Conservation (phyloP, 164 flowering plant genomes). For the Hamamelis virginiana region DNA sequence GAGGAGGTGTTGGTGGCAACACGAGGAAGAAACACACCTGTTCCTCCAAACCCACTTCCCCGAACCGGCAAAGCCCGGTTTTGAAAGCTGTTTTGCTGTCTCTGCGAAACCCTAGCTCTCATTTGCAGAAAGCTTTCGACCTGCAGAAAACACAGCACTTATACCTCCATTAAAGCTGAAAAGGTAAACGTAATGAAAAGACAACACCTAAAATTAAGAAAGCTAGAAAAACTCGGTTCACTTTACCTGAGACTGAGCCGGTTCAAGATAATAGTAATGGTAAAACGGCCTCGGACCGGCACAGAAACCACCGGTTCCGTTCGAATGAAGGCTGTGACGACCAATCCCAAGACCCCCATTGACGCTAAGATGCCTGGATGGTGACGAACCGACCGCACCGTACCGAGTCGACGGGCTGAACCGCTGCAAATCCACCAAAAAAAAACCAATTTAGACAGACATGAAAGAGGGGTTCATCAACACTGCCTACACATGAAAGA, state of each 20-base stretch:
- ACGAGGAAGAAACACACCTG: conserved; percentile 49
- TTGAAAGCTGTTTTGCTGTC: conserved; percentile 25
- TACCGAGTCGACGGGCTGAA: conserved; percentile 1
- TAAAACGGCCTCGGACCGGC: neutral
- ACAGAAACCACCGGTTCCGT: neutral
- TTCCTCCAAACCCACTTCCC: conserved; percentile 27
- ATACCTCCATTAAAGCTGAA: conserved; percentile 8
- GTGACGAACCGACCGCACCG: neutral
- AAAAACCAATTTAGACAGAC: too few relatives aligned
- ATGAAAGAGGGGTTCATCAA: too few relatives aligned
- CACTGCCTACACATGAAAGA: too few relatives aligned
- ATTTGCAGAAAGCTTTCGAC: conserved; percentile 9
- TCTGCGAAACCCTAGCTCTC: conserved; percentile 17
- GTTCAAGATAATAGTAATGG: conserved; percentile 4
- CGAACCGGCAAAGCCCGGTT: conserved; percentile 23
- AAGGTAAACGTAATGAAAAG: conserved; percentile 11
- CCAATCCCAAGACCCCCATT: conserved; percentile 1
- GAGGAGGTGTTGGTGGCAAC: conserved; percentile 1
- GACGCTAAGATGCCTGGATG: neutral
- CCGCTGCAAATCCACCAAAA: conserved; percentile 12
- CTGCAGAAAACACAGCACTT: conserved; percentile 12
- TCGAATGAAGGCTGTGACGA: neutral
- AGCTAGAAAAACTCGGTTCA: neutral
- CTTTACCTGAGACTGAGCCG: conserved; percentile 10
- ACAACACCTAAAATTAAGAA: neutral